Evolutionary conservation across 2,329 filamentous ascomycete genomes (phyloP), one percentile per base, ranked within the genome.

Genomic region (Pseudogymnoascus sp.): DNA sequence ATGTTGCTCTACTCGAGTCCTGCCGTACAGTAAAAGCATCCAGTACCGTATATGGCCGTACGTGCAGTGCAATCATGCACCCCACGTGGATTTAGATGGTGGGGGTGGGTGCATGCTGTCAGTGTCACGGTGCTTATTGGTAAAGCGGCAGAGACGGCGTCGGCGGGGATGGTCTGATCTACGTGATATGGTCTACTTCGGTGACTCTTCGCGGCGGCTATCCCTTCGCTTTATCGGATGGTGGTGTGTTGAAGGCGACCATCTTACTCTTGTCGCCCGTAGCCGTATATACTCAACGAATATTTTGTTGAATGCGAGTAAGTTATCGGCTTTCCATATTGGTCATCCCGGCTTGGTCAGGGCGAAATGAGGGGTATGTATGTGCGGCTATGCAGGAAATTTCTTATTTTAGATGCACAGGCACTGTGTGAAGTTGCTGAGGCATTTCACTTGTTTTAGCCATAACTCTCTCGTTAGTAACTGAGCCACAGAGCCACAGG

Each of bases 21-120:
- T 44, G 40, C 11, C 18, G 40, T 21, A 6, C 14, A 5, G 23
- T 53, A 8, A 8, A 23, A 10, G 21, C 44, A n/a, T 31, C n/a
- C 25, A 16, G 23, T 53, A 31, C 47, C 25, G 47, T 31, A 31
- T 53, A n/a, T 53, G 47, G 47, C 47, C 47, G 25, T 28, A 5
- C 47, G 23, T 53, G 47, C 47, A 53, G 47, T 11, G 23, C 47
- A 53, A 53, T 53, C 47, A 53, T 53, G 47, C 47, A 53, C 47
- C 47, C 47, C 47, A 31, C 25, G 47, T 53, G 47, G 47, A 53
- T 53, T 53, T 53, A 28, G 23, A 53, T 53, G 47, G 23, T 53
- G 47, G 23, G 47, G 47, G 47, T 53, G 47, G 47, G 47, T 53
- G 47, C 47, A 53, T 53, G 47, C 47, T 53, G 47, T 53, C 25